These are phyloP conservation scores for Malassezia arunalokei DNA, from an alignment of 1,284 basidiomycete species.

Conservation along the genomic window DNA sequence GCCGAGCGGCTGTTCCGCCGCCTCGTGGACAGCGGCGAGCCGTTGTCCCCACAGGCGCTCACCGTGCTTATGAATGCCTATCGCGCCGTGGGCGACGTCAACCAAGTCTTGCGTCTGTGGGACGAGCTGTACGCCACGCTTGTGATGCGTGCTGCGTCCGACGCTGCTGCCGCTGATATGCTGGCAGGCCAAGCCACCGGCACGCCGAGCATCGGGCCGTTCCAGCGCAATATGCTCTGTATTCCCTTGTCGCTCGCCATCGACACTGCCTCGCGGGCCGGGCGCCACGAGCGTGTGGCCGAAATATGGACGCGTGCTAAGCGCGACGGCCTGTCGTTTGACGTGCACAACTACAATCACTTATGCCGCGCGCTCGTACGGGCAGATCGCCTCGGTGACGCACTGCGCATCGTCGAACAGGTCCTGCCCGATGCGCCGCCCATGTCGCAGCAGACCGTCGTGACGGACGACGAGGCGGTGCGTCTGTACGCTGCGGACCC, in stretches of 20 bases:
- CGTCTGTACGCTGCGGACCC: slow-evolving; percentile 3
- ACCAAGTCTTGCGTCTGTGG: slow-evolving; percentile 59
- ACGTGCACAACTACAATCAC: slow-evolving; percentile 87
- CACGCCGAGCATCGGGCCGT: slow-evolving; percentile 10
- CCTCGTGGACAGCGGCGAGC: slow-evolving; percentile 52
- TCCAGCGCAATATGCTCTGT: slow-evolving; percentile 55
- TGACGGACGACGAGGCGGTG: neutral
- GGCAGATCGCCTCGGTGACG: slow-evolving; percentile 65
- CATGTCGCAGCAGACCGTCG: neutral
- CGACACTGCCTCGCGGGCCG: slow-evolving; percentile 49
- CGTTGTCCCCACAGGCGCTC: slow-evolving; percentile 56
- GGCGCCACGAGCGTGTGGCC: slow-evolving; percentile 59
- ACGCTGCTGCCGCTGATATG: neutral
- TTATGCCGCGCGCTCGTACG: slow-evolving; percentile 63
- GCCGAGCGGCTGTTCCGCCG: slow-evolving; percentile 56
- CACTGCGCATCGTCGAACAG: slow-evolving; percentile 68
- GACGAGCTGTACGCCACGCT: slow-evolving; percentile 56
- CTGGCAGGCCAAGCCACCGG: neutral
- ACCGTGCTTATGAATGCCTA: slow-evolving; percentile 65
- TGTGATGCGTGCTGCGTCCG: neutral
- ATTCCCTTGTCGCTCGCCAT: slow-evolving; percentile 74
- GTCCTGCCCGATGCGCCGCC: slow-evolving; percentile 51
- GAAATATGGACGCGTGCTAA: slow-evolving; percentile 59
- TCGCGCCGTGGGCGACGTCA: slow-evolving; percentile 55
- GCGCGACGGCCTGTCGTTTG: slow-evolving; percentile 64